Conservation (phyloP, 805 yeast genomes). For the Wickerhamiella shivajii region DNA sequence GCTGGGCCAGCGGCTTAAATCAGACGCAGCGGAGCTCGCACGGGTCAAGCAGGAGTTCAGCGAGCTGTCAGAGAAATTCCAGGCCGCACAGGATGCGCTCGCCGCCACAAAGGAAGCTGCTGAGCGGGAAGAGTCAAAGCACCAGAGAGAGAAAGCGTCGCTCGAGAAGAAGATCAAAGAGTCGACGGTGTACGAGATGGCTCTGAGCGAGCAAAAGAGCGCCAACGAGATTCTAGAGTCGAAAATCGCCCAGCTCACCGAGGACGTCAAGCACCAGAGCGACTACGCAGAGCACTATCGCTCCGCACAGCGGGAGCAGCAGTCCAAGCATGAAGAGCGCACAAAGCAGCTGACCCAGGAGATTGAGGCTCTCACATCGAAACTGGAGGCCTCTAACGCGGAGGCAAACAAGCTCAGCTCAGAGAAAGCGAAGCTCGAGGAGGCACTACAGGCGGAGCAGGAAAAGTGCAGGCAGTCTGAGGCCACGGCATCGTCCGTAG, state of each 20-base stretch:
- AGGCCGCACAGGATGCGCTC: neutral
- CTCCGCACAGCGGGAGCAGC: neutral
- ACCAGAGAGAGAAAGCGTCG: conserved; percentile 26
- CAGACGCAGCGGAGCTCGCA: conserved; percentile 23
- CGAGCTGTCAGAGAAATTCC: neutral
- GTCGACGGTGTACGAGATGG: conserved; percentile 21
- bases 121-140: conserved; percentile 15
- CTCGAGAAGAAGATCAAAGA: conserved; percentile 33
- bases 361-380: conserved; percentile 20
- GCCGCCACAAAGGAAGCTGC: neutral
- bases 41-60: conserved; percentile 28
- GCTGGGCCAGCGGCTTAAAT: conserved; percentile 33
- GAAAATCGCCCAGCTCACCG: conserved; percentile 21
- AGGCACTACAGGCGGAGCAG: conserved; percentile 16
- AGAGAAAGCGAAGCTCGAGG: conserved; percentile 13
- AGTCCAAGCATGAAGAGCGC: neutral
- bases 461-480: neutral
- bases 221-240: conserved; percentile 11
- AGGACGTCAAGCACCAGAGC: conserved; percentile 20
- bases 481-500: conserved; percentile 15
- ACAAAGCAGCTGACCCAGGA: conserved; percentile 4
- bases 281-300: conserved; percentile 17
- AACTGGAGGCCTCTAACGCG: conserved; percentile 1
- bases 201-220: conserved; percentile 22
- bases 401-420: conserved; percentile 11